Percentiles rank a stretch among this genome's conserved stretches.
Evolutionary conservation across 352 stramenopile genomes (phyloP).

Genomic region (Phytophthora sansomeana): DNA sequence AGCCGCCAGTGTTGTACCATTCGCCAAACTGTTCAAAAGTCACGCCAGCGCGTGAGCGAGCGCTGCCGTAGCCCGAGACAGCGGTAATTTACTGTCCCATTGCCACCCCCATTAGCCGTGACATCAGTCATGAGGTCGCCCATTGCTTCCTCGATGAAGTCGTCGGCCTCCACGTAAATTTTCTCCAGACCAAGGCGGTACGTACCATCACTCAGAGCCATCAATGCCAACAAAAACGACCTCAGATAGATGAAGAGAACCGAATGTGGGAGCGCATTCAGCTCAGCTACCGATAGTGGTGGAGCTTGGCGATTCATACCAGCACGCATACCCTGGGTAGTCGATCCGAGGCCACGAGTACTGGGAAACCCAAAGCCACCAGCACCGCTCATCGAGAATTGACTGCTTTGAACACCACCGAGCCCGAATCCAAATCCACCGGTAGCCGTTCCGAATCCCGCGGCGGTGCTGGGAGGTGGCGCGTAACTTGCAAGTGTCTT

Average conservation of each 20-base stretch:
- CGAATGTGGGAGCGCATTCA: slow-evolving; percentile 76
- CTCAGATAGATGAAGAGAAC: slow-evolving; percentile 89
- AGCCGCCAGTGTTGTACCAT: slow-evolving; percentile 89
- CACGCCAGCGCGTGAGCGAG: slow-evolving; percentile 69
- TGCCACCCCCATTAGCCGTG: slow-evolving; percentile 54
- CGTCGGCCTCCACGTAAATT: slow-evolving; percentile 87
- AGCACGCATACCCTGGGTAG: slow-evolving; percentile 31
- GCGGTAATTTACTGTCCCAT: slow-evolving; percentile 32
- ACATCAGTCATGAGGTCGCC: slow-evolving; percentile 88
- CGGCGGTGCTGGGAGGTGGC: slow-evolving; percentile 33
- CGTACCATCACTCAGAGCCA: slow-evolving; percentile 86
- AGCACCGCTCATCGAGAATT: slow-evolving; percentile 54
- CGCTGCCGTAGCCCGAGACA: slow-evolving; percentile 70
- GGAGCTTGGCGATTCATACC: slow-evolving; percentile 41
- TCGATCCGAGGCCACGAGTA: slow-evolving; percentile 51
- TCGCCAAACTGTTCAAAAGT: slow-evolving; percentile 93
- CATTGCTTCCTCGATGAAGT: slow-evolving; percentile 89
- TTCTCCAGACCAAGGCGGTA: slow-evolving; percentile 87
- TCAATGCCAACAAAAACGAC: slow-evolving; percentile 84
- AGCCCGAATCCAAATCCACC: slow-evolving; percentile 47
- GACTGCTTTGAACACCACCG: slow-evolving; percentile 47
- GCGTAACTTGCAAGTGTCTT: slow-evolving; percentile 78
- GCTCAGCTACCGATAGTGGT: slow-evolving; percentile 47
- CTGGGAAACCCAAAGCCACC: slow-evolving; percentile 66
- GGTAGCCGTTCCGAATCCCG: slow-evolving; percentile 37